These are phyloP conservation scores for Cichorium intybus DNA, from an alignment of 140 eudicot species.

Conservation along the genomic window DNA sequence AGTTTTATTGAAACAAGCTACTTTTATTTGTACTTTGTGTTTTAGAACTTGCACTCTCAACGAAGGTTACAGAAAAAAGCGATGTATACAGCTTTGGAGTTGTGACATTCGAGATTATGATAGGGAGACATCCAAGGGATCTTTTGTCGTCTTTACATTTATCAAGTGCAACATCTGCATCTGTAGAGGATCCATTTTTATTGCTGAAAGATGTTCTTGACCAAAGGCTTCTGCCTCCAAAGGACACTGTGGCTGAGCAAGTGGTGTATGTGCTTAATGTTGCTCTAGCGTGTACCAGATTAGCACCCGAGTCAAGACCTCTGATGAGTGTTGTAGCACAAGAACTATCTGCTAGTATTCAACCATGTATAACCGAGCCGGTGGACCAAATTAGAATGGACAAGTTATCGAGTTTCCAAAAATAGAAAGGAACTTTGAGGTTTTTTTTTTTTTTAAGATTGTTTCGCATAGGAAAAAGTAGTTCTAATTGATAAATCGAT, in stretches of 20 bases:
- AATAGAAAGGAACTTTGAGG: neutral
- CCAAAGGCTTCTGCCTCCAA: conserved; percentile 65
- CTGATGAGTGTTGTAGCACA: conserved; percentile 68
- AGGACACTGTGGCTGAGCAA: conserved; percentile 36
- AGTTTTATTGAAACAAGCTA: neutral
- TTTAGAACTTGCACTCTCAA: conserved; percentile 71
- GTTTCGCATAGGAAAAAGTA: neutral
- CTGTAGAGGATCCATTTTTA: conserved; percentile 13
- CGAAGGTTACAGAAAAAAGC: conserved; percentile 77
- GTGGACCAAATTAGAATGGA: neutral
- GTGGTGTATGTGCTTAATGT: conserved; percentile 45
- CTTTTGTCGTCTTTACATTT: conserved; percentile 43
- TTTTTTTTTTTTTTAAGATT: neutral
- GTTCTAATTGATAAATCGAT: no score
- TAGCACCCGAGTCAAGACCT: conserved; percentile 68
- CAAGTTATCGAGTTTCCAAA: conserved; percentile 19
- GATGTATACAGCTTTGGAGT: conserved; percentile 95
- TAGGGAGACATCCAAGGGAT: conserved; percentile 92
- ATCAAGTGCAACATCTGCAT: conserved; percentile 17
- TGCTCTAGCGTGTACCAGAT: conserved; percentile 58
- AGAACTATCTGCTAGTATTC: conserved; percentile 47
- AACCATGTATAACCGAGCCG: conserved; percentile 23
- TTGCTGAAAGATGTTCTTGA: conserved; percentile 58
- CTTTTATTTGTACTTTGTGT: conserved; percentile 8
- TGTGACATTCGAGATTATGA: conserved; percentile 73